Conservation (phyloP, 257 asterid species). For the Penstemon newberryi region DNA sequence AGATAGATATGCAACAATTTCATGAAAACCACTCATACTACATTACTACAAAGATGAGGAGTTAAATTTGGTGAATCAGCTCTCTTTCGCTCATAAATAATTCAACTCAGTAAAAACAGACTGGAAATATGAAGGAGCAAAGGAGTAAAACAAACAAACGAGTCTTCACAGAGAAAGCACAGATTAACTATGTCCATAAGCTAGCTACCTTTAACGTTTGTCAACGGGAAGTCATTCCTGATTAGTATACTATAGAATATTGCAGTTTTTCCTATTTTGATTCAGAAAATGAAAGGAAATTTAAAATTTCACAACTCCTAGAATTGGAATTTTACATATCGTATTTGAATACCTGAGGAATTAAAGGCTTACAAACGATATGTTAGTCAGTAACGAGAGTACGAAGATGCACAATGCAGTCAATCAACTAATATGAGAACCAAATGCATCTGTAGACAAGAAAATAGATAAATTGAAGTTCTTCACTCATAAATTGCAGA, state of each 20-base stretch:
- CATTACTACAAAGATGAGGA: neutral
- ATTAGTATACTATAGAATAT: neutral
- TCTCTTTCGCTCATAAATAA: neutral
- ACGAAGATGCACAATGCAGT: conserved; percentile 11
- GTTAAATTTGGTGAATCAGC: neutral
- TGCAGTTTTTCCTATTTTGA: neutral
- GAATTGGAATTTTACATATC: neutral
- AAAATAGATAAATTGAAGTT: conserved; percentile 5
- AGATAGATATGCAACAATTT: conserved; percentile 7
- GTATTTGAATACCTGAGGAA: neutral
- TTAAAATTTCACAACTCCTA: conserved; percentile 1
- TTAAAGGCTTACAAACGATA: neutral
- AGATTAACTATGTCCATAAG: conserved; percentile 3
- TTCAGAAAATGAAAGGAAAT: neutral
- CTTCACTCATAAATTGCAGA: neutral
- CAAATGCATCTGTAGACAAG: neutral
- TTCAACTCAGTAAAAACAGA: neutral
- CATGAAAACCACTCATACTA: neutral
- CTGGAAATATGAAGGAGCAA: conserved; percentile 17
- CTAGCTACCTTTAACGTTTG: neutral
- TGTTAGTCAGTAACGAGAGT: neutral
- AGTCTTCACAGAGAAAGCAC: conserved; percentile 2
- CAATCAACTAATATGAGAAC: neutral
- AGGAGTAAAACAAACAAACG: conserved; percentile 2
- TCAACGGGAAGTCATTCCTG: neutral